Conservation (phyloP, 176 grass and related monocot species). For the Cenchrus fungigraminus region DNA sequence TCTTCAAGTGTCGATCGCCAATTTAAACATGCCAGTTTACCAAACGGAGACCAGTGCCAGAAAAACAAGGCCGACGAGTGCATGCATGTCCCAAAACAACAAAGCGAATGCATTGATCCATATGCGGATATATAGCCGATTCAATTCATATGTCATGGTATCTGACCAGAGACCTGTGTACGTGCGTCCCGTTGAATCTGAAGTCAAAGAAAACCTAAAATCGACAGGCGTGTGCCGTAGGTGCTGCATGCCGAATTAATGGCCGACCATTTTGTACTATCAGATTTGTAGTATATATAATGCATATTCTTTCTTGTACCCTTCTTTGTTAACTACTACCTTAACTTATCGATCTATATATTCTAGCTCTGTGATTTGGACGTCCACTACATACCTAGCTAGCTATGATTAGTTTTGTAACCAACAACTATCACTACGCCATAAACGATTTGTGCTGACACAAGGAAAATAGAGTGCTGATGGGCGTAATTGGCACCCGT, state of each 20-base stretch:
- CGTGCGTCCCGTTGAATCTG: neutral
- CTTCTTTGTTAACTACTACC: neutral
- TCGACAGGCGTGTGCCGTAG: neutral
- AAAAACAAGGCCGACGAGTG: neutral
- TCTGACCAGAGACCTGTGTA: neutral
- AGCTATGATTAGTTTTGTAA: neutral
- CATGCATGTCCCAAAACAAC: neutral
- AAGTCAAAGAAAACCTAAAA: neutral
- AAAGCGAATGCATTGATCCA: neutral
- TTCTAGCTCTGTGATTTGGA: conserved; percentile 2
- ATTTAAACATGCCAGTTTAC: neutral
- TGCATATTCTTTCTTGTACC: neutral
- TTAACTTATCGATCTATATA: neutral
- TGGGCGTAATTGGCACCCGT: too few relatives aligned
- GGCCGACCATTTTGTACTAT: neutral
- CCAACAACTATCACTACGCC: too few relatives aligned
- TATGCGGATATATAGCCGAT: neutral
- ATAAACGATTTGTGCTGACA: too few relatives aligned
- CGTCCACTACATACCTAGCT: neutral
- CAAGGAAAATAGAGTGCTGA: too few relatives aligned
- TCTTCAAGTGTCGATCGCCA: neutral
- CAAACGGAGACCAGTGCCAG: neutral
- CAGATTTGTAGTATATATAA: too few relatives aligned
- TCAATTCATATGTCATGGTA: neutral
- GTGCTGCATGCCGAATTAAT: neutral